These are phyloP conservation scores for Castanea mollissima DNA, from an alignment of 306 rosid genomes.

Conservation along the genomic window DNA sequence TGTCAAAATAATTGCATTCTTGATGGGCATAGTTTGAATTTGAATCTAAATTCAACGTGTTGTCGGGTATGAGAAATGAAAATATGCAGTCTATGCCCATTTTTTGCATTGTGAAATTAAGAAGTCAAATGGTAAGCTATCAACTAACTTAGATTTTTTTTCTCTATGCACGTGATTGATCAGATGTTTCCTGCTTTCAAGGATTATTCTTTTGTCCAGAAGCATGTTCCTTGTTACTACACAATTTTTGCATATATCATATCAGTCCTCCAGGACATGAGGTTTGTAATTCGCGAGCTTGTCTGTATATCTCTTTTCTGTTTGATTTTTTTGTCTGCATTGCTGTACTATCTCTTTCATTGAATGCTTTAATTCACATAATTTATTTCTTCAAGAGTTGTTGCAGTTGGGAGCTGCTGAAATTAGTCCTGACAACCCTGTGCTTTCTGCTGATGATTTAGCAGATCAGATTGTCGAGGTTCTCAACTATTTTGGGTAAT, in stretches of 20 bases:
- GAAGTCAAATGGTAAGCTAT: slow-evolving; percentile 15
- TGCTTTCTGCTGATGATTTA: slow-evolving; percentile 82
- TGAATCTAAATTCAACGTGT: background rate
- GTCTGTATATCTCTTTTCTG: slow-evolving; percentile 14
- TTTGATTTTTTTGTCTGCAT: slow-evolving; percentile 13
- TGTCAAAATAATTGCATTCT: background rate
- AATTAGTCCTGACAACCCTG: slow-evolving; percentile 50
- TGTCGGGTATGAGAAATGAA: background rate
- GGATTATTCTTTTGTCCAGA: slow-evolving; percentile 92
- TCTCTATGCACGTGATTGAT: slow-evolving; percentile 31
- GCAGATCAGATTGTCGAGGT: slow-evolving; percentile 97
- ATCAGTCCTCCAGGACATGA: slow-evolving; percentile 99
- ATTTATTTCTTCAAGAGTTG: slow-evolving; percentile 60
- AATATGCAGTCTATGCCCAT: background rate
- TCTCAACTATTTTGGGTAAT: slow-evolving; percentile 87
- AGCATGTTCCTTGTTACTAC: slow-evolving; percentile 82
- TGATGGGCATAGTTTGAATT: slow-evolving; percentile 5
- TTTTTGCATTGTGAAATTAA: background rate
- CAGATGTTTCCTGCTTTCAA: slow-evolving; percentile 97
- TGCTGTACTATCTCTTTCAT: slow-evolving; percentile 10
- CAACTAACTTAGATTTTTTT: slow-evolving; percentile 28
- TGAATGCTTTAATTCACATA: slow-evolving; percentile 28
- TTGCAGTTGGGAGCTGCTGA: slow-evolving; percentile 93
- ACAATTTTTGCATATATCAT: slow-evolving; percentile 96
- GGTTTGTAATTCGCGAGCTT: slow-evolving; percentile 59